Evolutionary conservation across 2,329 filamentous ascomycete species (phyloP), one percentile per base, ranked within the genome.

Genomic region (Colletotrichum horii): DNA sequence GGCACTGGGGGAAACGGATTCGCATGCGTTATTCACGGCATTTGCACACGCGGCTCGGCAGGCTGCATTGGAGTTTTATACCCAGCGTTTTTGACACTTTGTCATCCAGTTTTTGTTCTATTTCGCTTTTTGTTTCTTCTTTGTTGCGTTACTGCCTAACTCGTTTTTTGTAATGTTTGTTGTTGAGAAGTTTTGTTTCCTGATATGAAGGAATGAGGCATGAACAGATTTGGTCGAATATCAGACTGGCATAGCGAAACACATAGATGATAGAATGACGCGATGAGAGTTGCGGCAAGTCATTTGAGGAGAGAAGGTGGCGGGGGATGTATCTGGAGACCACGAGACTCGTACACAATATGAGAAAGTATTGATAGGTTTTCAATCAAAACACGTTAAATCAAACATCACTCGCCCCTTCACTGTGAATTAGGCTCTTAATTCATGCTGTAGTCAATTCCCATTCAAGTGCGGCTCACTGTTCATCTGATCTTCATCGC

Each of bases 11-110:
- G 22, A 19, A 12, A n/a, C 24, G 58, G 34, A 19, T 48, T n/a
- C 14, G 66, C 30, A 60, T 62, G 60, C 34, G 43, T 61, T 16
- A 19, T 60, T 43, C 22, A 24, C 15, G 65, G 66, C 74, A 76
- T 75, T 68, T 73, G 70, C 72, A 75, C 70, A 73, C 71, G 73
- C 73, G 73, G 73, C 64, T 64, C 36, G 70, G 38, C 30, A 75
- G 26, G 62, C 62, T 64, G 69, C 71, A 74, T 30, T 70, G 74
- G 74, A 60, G 74, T 76, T 76, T 26, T 76, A 76, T 76, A 76
- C 74, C 74, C 74, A 76, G 74, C 71, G 75, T 74, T 69, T 69
- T 36, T 66, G 74, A 60, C 74, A 60, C 32, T 56, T 58, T 22
- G 6, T 3, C 43, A 16, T 24, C 12, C n/a, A n/a, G n/a, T n/a